Evolutionary conservation across 192 early-diverging fungal species (phyloP).

Genomic region (Linnemannia schmuckeri): DNA sequence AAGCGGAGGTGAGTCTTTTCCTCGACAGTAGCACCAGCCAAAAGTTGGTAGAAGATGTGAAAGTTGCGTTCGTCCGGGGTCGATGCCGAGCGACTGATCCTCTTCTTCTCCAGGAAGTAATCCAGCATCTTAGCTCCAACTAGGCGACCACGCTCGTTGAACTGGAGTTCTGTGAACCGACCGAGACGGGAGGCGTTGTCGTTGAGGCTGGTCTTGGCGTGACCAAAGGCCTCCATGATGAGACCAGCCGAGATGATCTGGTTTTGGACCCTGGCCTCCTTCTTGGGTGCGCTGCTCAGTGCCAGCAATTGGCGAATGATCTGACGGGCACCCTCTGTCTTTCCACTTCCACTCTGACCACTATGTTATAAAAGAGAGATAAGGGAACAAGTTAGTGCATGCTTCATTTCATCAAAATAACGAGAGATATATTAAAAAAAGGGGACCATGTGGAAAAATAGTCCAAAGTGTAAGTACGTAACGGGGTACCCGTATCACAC

Average conservation of each 20-base stretch:
- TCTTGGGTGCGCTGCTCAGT: constrained; percentile 76
- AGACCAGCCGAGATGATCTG: constrained; percentile 78
- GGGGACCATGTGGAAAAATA: background rate
- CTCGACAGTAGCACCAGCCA: constrained; percentile 84
- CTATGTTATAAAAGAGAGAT: constrained; percentile 45
- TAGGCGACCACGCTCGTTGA: constrained; percentile 91
- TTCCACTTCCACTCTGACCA: constrained; percentile 92
- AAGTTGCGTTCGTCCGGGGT: constrained; percentile 85
- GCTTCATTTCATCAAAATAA: background rate
- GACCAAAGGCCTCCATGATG: constrained; percentile 90
- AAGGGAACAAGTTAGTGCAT: background rate
- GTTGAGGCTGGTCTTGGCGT: constrained; percentile 82
- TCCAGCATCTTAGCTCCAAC: constrained; percentile 90
- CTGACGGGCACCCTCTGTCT: constrained; percentile 81
- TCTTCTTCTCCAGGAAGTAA: constrained; percentile 89
- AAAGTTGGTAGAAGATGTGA: constrained; percentile 95
- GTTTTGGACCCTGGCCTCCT: constrained; percentile 75
- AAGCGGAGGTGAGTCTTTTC: constrained; percentile 84
- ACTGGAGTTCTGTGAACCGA: constrained; percentile 90
- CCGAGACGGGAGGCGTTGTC: constrained; percentile 88
- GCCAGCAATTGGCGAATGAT: constrained; percentile 76
- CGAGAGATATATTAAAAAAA: background rate
- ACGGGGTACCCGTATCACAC: background rate
- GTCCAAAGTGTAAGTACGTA: background rate
- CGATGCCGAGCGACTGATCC: constrained; percentile 70